Base-by-base conservation (phyloP, 2,329 filamentous ascomycete species). In the Neobulgaria alba region DNA sequence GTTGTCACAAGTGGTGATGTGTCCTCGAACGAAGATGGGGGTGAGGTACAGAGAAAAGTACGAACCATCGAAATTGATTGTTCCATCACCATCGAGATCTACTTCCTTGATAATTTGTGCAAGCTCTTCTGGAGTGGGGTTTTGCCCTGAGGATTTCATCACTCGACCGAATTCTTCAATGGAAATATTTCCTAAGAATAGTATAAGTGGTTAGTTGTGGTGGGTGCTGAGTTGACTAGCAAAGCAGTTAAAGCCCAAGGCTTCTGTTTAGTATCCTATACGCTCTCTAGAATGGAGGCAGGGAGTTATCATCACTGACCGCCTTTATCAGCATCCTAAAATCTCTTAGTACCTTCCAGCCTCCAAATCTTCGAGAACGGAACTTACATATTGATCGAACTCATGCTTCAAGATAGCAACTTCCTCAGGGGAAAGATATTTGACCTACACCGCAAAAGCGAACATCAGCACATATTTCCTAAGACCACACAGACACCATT, bases 41-140 rank as follows among this genome's bases (percentile, higher is more conserved):
- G 34, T 2, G 33, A 31, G 12, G 2, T 18, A 5, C 21, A 36
- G 14, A 23, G 12, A 18, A 26, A 4, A 29, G 4, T 5, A 12
- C 47, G 33, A 53, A 63, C 61, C 62, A 38, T 64, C 61, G 42
- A 64, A 64, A 48, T 62, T 63, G 42, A 64, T 63, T 2, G 57
- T 60, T 42, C 61, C 61, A 39, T 64, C 61, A 3, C 61, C 61
- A 40, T 64, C 61, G 2, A 63, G 53, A 42, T 64, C 62, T 5
- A 64, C 62, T 34, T 64, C 61, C 29, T 56, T 57, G 39, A 64
- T 56, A 32, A 64, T 64, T 46, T 61, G 55, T 36, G 57, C 50
- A n/a, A 64, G 57, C 42, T 64, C 62, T n/a, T 47, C 62, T 29
- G 57, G 41, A 3, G 56, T 55, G 5, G 56, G 56, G 46, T 51